A percentile compares a stretch with the other conserved stretches of the same genome.
These are phyloP conservation scores for Cordyceps pruinosa DNA, from an alignment of 2,329 filamentous ascomycete genomes.

Conservation along the genomic window DNA sequence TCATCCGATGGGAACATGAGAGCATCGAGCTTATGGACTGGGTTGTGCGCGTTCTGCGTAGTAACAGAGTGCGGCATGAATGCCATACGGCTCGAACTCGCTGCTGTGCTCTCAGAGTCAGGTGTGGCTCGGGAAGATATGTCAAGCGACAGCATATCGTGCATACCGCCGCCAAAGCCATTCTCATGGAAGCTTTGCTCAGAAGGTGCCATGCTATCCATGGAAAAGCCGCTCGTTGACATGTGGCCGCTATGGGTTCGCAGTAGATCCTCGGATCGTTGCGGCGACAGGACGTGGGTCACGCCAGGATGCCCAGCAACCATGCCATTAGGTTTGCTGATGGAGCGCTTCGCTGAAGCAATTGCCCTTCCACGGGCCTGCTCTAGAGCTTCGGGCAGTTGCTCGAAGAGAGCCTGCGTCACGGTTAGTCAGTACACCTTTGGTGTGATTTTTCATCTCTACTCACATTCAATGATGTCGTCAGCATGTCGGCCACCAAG, in stretches of 20 bases:
- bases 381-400: constrained; percentile 67
- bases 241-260: constrained; percentile 24
- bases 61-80: constrained; percentile 27
- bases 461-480: constrained; percentile 66
- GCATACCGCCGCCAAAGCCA: constrained; percentile 30
- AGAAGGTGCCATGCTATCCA: constrained; percentile 27
- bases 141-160: constrained; percentile 40
- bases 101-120: constrained; percentile 36
- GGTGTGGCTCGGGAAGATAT: constrained; percentile 36
- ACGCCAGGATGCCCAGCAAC: constrained; percentile 26
- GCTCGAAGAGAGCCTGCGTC: constrained; percentile 68
- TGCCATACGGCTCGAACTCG: constrained; percentile 31
- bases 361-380: constrained; percentile 34
- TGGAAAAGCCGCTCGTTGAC: constrained; percentile 23
- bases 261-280: constrained; percentile 29
- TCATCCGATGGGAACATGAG: constrained; percentile 78
- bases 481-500: constrained; percentile 82
- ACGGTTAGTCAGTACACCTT: constrained; percentile 14
- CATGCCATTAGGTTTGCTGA: constrained; percentile 20
- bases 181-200: constrained; percentile 29
- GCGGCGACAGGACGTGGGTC: constrained; percentile 25
- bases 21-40: constrained; percentile 62
- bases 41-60: constrained; percentile 30
- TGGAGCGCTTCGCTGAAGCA: constrained; percentile 22
- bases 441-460: not conserved